phyloP scores from a whole-genome alignment of 2,329 filamentous ascomycete genomes.

The Calonectria pteridis region DNA sequence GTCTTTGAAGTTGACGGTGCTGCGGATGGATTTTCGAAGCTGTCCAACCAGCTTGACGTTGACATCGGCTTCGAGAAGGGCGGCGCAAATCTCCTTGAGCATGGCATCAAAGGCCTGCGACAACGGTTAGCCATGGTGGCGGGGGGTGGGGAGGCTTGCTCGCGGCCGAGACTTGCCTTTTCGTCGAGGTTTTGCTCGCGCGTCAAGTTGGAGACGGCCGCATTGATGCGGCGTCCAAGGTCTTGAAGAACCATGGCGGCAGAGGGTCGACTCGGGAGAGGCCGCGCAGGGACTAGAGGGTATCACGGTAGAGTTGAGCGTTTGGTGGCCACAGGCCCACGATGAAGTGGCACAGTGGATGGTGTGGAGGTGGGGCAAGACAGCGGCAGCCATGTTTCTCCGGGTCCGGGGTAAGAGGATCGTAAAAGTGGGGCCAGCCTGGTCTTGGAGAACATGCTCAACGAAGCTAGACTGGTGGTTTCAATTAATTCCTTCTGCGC shows the following conservation, averaged over 20 bases:
- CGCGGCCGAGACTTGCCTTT: constrained; percentile 74
- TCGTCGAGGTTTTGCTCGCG: constrained; percentile 94
- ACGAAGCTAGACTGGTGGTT: background rate
- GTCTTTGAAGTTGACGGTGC: constrained; percentile 93
- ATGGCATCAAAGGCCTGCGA: constrained; percentile 91
- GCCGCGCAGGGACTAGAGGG: constrained; percentile 37
- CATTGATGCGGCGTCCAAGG: constrained; percentile 97
- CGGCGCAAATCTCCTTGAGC: constrained; percentile 98
- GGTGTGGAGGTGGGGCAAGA: constrained; percentile 25
- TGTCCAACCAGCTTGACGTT: constrained; percentile 94
- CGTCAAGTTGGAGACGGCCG: constrained; percentile 93
- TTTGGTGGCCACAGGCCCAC: constrained; percentile 39
- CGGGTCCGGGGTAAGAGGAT: constrained; percentile 4
- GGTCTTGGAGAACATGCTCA: background rate
- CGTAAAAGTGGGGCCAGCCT: background rate
- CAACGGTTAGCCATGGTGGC: constrained; percentile 31
- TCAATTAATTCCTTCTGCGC: background rate
- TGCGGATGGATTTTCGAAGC: constrained; percentile 92
- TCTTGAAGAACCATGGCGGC: constrained; percentile 94
- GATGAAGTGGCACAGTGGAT: constrained; percentile 5
- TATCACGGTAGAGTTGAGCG: constrained; percentile 37
- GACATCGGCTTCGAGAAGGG: constrained; percentile 95
- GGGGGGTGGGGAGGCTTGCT: constrained; percentile 24
- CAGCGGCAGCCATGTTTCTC: constrained; percentile 13
- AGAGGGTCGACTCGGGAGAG: constrained; percentile 34